Conservation (phyloP, 768 basidiomycete genomes). For the Mycena maculata region DNA sequence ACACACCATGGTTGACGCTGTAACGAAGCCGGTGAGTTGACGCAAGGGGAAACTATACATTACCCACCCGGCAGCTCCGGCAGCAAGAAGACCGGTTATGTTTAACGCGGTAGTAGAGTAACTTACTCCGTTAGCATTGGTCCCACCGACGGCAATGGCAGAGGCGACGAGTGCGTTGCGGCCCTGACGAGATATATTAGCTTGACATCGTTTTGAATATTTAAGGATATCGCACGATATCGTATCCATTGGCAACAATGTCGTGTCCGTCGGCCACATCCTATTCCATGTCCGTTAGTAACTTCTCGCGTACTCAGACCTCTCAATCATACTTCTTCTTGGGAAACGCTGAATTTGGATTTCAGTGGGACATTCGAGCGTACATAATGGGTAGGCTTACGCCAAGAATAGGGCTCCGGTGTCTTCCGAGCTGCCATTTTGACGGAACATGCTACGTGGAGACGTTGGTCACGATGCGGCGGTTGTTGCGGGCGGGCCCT, state of each 20-base stretch:
- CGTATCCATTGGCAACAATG: constrained; percentile 61
- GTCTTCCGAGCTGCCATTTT: constrained; percentile 63
- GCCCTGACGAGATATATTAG: constrained; percentile 35
- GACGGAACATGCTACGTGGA: constrained; percentile 59
- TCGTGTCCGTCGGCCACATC: constrained; percentile 50
- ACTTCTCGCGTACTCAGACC: not conserved
- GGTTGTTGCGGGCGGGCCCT: constrained; percentile 43
- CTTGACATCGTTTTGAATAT: constrained; percentile 35
- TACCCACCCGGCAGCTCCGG: constrained; percentile 59
- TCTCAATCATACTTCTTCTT: constrained; percentile 48
- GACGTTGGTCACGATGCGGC: constrained; percentile 43
- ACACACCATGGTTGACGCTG: constrained; percentile 51
- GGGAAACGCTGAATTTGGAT: constrained; percentile 51
- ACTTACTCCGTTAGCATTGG: constrained; percentile 53
- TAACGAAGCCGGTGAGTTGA: not conserved
- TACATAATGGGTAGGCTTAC: constrained; percentile 46
- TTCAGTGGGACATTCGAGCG: not conserved
- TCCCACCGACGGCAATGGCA: constrained; percentile 43
- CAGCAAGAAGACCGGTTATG: constrained; percentile 64
- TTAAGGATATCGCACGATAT: constrained; percentile 52
- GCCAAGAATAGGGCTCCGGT: constrained; percentile 70
- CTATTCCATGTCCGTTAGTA: constrained; percentile 34
- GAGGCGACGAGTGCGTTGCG: constrained; percentile 31
- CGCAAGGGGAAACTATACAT: not conserved
- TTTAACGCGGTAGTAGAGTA: constrained; percentile 61